phyloP scores from a whole-genome alignment of 2,329 filamentous ascomycete genomes.

The Nemania sp. region DNA sequence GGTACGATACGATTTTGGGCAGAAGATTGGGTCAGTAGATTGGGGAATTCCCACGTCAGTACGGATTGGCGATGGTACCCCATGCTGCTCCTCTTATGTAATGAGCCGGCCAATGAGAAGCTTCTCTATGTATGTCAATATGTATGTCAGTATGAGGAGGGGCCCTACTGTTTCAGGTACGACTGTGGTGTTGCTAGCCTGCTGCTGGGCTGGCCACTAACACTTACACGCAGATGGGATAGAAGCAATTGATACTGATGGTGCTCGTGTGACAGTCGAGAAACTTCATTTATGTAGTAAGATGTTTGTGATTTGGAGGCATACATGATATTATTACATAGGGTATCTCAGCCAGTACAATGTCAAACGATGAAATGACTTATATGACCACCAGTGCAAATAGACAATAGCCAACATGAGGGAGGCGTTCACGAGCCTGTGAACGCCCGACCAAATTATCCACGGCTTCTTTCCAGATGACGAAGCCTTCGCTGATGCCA shows the following conservation, averaged over 20 bases:
- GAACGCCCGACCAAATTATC: slow-evolving; percentile 17
- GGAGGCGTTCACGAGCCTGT: slow-evolving; percentile 7
- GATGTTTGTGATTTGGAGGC: not conserved
- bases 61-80: too few relatives aligned
- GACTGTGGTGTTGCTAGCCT: not conserved
- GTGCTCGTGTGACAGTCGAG: not conserved
- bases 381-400: slow-evolving; percentile 12
- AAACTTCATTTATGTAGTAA: not conserved
- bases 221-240: too few relatives aligned
- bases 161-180: slow-evolving; percentile 18
- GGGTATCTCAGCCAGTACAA: slow-evolving; percentile 24
- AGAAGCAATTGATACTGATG: too few relatives aligned
- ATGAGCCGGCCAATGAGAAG: slow-evolving; percentile 2
- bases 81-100: not conserved
- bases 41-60: too few relatives aligned
- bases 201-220: too few relatives aligned
- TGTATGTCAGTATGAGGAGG: slow-evolving; percentile 2
- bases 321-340: slow-evolving; percentile 22
- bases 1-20: too few relatives aligned
- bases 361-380: slow-evolving; percentile 1
- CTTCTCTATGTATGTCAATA: not conserved
- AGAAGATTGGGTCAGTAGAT: too few relatives aligned
- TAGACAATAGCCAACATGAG: slow-evolving; percentile 15
- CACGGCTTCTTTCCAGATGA: not conserved
- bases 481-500: slow-evolving; percentile 9